phyloP scores from a whole-genome alignment of 345 rosid genomes.

The Viola odorata region DNA sequence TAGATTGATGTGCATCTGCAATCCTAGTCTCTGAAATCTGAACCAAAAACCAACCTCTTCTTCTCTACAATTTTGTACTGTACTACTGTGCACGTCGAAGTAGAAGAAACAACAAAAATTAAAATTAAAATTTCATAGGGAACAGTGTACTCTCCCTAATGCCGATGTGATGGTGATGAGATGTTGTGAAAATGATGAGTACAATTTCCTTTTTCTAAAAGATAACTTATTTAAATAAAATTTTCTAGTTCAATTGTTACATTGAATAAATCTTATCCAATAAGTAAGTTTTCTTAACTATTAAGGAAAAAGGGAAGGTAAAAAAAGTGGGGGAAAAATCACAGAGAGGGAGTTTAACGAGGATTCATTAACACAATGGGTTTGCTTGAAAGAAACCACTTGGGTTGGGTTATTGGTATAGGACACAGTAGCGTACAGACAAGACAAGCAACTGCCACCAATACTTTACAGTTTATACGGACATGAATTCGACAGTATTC shows the following conservation, averaged over 20 bases:
- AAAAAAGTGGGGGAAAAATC: not conserved
- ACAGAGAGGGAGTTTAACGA: not conserved
- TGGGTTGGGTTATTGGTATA: conserved; percentile 1
- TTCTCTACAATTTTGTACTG: conserved; percentile 10
- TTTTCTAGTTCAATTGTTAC: too few relatives aligned
- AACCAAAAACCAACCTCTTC: not conserved
- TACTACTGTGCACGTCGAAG: conserved; percentile 1
- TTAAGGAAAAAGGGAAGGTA: not conserved
- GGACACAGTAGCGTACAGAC: not conserved
- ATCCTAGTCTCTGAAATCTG: not conserved
- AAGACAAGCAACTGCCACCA: too few relatives aligned
- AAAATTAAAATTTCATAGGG: conserved; percentile 10
- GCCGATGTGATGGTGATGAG: conserved; percentile 52
- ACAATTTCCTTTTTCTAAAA: too few relatives aligned
- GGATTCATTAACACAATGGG: conserved; percentile 14
- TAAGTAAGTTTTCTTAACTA: too few relatives aligned
- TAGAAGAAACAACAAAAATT: too few relatives aligned
- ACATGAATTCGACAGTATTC: too few relatives aligned
- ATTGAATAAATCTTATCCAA: too few relatives aligned
- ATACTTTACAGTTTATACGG: too few relatives aligned
- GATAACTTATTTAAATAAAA: too few relatives aligned
- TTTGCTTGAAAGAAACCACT: conserved; percentile 61
- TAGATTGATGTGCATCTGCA: not conserved
- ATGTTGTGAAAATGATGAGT: conserved; percentile 13
- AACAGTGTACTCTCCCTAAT: conserved; percentile 24